phyloP scores from a whole-genome alignment of 495 filamentous ascomycete species.

The Halenospora varia region DNA sequence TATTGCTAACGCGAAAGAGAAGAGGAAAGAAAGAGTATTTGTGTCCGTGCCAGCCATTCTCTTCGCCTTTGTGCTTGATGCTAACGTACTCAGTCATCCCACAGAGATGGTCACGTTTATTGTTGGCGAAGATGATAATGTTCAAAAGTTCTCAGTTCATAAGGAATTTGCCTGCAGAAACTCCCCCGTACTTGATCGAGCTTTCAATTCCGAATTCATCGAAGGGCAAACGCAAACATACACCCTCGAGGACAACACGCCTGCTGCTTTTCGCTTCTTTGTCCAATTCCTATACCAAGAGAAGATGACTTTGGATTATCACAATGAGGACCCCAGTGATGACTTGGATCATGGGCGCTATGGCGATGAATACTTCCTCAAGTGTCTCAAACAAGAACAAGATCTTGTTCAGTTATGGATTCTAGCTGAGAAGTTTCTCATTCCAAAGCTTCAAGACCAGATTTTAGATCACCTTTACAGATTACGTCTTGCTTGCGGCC shows the following conservation, averaged over 20 bases:
- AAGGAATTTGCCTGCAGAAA: neutral
- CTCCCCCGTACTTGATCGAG: neutral
- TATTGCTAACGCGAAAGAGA: too few relatives aligned
- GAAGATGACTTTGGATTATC: neutral
- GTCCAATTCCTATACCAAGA: neutral
- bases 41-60: too few relatives aligned
- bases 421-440: neutral
- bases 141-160: neutral
- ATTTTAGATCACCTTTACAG: neutral
- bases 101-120: neutral
- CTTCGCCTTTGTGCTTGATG: too few relatives aligned
- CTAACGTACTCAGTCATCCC: neutral
- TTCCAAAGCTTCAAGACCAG: neutral
- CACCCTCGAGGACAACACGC: neutral
- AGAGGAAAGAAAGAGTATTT: too few relatives aligned
- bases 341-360: neutral
- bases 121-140: neutral
- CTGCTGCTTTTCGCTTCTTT: neutral
- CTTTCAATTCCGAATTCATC: neutral
- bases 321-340: neutral
- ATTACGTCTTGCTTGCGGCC: neutral
- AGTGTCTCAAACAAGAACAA: neutral
- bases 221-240: neutral
- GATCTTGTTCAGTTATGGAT: neutral
- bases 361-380: neutral